Base-by-base conservation (phyloP, 2,329 filamentous ascomycete genomes). In the Alternaria brassicae region DNA sequence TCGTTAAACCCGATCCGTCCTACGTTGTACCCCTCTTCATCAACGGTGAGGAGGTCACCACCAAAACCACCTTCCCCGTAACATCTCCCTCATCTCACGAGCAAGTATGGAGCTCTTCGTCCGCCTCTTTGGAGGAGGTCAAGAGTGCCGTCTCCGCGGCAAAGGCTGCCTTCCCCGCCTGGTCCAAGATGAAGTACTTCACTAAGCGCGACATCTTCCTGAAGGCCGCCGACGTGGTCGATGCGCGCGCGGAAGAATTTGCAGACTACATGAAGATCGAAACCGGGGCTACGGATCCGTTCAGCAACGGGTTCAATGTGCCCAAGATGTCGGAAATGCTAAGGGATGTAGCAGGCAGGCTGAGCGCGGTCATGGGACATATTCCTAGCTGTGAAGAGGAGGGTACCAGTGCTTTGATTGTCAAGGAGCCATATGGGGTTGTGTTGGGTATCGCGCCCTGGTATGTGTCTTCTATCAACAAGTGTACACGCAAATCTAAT, bases 401-500 rank as follows among this genome's bases (percentile, higher is more conserved):
- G 36, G 83, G 82, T 0, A 82, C 82, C 23, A 82, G 79, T 48
- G 91, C 88, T 0, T 81, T 95, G 65, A 79, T 96, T 4, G 78
- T 89, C 63, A 89, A 88, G 72, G 90, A 93, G 77, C 91, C 92
- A 0, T 92, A 87, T 68, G 92, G 92, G 1, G 91, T 95, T 7
- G 83, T 93, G 15, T 80, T 96, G 28, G 88, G 87, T 3, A 92
- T 96, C 75, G 91, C 90, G 2, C 91, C 92, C 9, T 96, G 92
- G 92, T 93, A 81, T 68, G 78, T 58, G 23, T 47, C 13, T 10
- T 13, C 1, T n/a, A 5, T 23, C 17, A 2, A 4, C 12, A 15
- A 21, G 3, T 30, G 15, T 30, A 37, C 32, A 7, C 12, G 23
- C 17, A 39, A 48, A 30, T 5, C 59, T 54, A n/a, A 53, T 3